Evolutionary conservation across 139 green algal species (phyloP).

Genomic region (Chlorella sp.): DNA sequence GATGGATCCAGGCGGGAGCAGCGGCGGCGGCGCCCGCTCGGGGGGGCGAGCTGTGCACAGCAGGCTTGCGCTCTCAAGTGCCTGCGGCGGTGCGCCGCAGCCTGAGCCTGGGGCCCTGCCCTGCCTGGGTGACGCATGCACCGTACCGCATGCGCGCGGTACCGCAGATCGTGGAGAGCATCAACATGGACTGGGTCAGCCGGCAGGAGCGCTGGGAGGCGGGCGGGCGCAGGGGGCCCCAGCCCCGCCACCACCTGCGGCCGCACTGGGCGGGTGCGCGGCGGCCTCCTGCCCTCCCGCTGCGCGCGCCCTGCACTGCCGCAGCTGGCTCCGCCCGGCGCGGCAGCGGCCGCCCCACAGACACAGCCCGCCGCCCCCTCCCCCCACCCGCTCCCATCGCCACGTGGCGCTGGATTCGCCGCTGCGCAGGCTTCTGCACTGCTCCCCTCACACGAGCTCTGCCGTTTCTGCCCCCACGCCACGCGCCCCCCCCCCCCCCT

Average conservation of each 20-base stretch:
- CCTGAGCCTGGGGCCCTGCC: not conserved
- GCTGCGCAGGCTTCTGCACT: too few relatives aligned
- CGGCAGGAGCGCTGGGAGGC: not conserved
- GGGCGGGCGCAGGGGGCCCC: not conserved
- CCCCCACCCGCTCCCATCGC: not conserved
- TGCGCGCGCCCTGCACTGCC: not conserved
- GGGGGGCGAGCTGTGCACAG: not conserved
- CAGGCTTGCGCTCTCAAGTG: not conserved
- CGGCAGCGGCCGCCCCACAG: not conserved
- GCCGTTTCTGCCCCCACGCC: too few relatives aligned
- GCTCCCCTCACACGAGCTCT: too few relatives aligned
- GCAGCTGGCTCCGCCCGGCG: not conserved
- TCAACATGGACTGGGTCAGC: not conserved
- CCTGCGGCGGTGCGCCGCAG: not conserved
- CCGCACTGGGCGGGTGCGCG: not conserved
- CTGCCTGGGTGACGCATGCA: not conserved
- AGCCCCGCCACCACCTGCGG: not conserved
- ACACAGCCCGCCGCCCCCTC: not conserved
- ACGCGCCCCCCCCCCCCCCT: too few relatives aligned
- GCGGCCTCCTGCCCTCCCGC: not conserved
- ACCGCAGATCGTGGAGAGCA: not conserved
- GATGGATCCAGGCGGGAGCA: not conserved
- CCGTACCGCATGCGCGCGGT: not conserved
- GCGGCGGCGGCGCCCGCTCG: not conserved
- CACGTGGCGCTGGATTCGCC: not conserved